A percentile compares a stretch with the other conserved stretches of the same genome.
These are phyloP conservation scores for Kodamaea sagamina DNA, from an alignment of 805 yeast species.

Conservation along the genomic window DNA sequence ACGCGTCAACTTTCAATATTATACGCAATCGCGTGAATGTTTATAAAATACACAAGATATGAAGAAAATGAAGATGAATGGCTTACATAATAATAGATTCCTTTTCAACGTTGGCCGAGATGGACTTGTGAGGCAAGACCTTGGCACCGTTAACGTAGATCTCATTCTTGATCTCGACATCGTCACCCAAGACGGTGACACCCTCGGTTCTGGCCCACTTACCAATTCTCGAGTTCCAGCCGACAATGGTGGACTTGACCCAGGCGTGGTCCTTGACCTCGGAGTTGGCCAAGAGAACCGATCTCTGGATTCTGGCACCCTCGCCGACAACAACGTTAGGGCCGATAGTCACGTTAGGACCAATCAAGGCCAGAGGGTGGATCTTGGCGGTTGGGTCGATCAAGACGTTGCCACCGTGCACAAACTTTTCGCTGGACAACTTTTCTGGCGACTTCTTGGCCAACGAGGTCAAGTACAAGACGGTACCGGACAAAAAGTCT, in stretches of 20 bases:
- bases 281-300: conserved; percentile 89
- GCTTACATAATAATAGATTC: conserved; percentile 96
- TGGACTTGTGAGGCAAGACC: conserved; percentile 97
- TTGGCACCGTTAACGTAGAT: conserved; percentile 99
- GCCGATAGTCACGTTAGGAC: conserved; percentile 97
- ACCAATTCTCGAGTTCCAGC: conserved; percentile 98
- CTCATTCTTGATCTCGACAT: conserved; percentile 97
- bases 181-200: conserved; percentile 97
- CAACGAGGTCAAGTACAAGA: conserved; percentile 84
- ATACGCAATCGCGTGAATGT: conserved; percentile 1
- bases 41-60: conserved; percentile 10
- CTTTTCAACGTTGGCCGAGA: conserved; percentile 93
- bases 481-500: conserved; percentile 96
- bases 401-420: conserved; percentile 89
- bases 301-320: conserved; percentile 97
- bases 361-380: conserved; percentile 90
- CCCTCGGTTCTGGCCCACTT: conserved; percentile 99
- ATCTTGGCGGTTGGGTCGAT: conserved; percentile 95
- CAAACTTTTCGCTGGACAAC: conserved; percentile 68
- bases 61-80: conserved; percentile 3
- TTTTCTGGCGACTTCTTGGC: conserved; percentile 74
- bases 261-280: conserved; percentile 95
- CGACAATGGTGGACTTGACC: conserved; percentile 96
- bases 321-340: conserved; percentile 95
- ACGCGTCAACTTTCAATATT: not conserved